These are phyloP conservation scores for Fusarium humuli DNA, from an alignment of 2,329 filamentous ascomycete species.

Conservation along the genomic window DNA sequence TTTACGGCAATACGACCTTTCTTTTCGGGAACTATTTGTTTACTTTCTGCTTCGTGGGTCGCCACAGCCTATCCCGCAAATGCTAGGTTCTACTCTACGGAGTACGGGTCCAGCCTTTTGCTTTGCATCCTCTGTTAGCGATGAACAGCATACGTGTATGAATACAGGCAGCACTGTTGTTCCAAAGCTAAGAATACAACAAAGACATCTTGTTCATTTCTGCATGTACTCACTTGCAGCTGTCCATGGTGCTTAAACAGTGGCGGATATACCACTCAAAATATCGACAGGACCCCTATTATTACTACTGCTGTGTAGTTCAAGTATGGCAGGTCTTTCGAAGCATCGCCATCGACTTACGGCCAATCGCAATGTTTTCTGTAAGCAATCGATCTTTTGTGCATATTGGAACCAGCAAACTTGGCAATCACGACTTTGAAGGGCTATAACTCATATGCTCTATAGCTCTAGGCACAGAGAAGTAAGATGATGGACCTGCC, in stretches of 20 bases:
- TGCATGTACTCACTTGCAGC: not conserved
- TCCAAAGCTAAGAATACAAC: constrained; percentile 1
- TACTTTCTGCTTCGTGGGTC: not conserved
- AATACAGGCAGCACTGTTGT: not conserved
- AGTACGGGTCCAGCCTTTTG: not conserved
- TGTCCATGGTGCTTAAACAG: not conserved
- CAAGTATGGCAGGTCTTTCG: not conserved
- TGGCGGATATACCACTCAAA: not conserved
- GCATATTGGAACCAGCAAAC: not conserved
- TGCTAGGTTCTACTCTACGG: constrained; percentile 3
- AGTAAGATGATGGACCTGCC: constrained; percentile 5
- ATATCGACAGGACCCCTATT: constrained; percentile 1
- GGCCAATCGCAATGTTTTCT: constrained; percentile 14
- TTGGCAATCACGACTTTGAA: constrained; percentile 3
- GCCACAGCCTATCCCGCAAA: constrained; percentile 11
- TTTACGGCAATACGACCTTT: constrained; percentile 29
- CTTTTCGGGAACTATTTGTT: not conserved
- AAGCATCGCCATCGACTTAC: not conserved
- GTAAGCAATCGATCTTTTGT: not conserved
- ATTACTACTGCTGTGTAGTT: not conserved
- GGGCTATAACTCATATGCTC: constrained; percentile 5
- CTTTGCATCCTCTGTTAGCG: constrained; percentile 15
- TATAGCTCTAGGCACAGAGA: not conserved
- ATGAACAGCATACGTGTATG: constrained; percentile 13
- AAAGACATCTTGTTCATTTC: not conserved